Evolutionary conservation across 2,329 filamentous ascomycete species (phyloP).

Genomic region (Ophiostoma piceae): DNA sequence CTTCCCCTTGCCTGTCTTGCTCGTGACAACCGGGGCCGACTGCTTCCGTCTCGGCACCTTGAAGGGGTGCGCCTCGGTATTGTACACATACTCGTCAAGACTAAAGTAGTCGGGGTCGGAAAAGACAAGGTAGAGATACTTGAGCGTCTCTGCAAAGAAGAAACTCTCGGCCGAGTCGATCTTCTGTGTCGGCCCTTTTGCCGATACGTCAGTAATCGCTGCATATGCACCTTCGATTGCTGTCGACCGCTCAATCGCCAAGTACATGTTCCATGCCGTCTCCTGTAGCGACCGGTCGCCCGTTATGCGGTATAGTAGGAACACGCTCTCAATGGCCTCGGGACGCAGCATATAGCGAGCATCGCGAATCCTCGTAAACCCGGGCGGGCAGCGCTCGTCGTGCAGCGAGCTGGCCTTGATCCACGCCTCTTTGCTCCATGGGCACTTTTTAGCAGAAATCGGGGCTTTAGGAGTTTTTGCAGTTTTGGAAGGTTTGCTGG

Average conservation of each 20-base stretch:
- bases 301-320: conserved; percentile 76
- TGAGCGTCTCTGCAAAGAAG: conserved; percentile 29
- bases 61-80: conserved; percentile 29
- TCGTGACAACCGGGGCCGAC: conserved; percentile 21
- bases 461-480: no score
- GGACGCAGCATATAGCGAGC: conserved; percentile 55
- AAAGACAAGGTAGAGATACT: conserved; percentile 28
- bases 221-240: conserved; percentile 27
- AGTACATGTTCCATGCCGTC: conserved; percentile 76
- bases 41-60: conserved; percentile 20
- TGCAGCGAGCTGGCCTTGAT: conserved; percentile 20
- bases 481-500: no score
- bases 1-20: conserved; percentile 29
- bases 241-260: conserved; percentile 61
- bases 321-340: conserved; percentile 68
- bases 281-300: conserved; percentile 65
- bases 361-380: conserved; percentile 32
- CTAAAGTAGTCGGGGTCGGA: conserved; percentile 26
- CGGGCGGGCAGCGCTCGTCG: conserved; percentile 27
- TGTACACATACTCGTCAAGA: conserved; percentile 28
- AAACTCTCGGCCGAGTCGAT: conserved; percentile 38
- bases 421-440: conserved; percentile 37
- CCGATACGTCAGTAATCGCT: conserved; percentile 36
- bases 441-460: conserved; percentile 24
- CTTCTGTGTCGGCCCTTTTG: conserved; percentile 35